Conservation (phyloP, 2,329 filamentous ascomycete species). For the Hymenoscyphus albidus region DNA sequence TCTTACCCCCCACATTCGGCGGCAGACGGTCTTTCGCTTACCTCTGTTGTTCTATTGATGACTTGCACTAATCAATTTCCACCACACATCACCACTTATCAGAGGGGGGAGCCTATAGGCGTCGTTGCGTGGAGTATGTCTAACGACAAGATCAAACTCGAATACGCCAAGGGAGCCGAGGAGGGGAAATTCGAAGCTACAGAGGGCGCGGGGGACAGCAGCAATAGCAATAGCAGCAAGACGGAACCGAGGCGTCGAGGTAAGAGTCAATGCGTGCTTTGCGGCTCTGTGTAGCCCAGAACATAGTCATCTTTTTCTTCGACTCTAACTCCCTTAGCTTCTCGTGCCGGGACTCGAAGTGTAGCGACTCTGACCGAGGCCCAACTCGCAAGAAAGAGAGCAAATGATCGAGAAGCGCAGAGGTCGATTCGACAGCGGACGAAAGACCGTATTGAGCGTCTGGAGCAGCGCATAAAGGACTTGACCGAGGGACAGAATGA, state of each 20-base stretch:
- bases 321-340: constrained; percentile 27
- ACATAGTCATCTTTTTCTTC: not conserved
- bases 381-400: constrained; percentile 82
- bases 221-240: constrained; percentile 11
- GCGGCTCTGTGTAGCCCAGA: not conserved
- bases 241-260: constrained; percentile 28
- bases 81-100: constrained; percentile 4
- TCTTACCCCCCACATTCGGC: not conserved
- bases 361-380: constrained; percentile 84
- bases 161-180: constrained; percentile 13
- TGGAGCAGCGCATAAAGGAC: constrained; percentile 73
- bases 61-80: not conserved
- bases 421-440: constrained; percentile 73
- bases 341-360: constrained; percentile 58
- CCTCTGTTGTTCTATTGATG: not conserved
- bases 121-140: constrained; percentile 15
- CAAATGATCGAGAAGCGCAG: constrained; percentile 48
- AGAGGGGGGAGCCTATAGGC: not conserved
- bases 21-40: not conserved
- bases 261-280: constrained; percentile 15
- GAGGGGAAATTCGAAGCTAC: constrained; percentile 8
- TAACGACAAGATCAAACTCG: constrained; percentile 13
- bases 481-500: constrained; percentile 51
- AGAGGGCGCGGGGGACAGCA: constrained; percentile 6
- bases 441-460: constrained; percentile 75